phyloP scores from a whole-genome alignment of 768 basidiomycete species.

The Jaapia argillacea region DNA sequence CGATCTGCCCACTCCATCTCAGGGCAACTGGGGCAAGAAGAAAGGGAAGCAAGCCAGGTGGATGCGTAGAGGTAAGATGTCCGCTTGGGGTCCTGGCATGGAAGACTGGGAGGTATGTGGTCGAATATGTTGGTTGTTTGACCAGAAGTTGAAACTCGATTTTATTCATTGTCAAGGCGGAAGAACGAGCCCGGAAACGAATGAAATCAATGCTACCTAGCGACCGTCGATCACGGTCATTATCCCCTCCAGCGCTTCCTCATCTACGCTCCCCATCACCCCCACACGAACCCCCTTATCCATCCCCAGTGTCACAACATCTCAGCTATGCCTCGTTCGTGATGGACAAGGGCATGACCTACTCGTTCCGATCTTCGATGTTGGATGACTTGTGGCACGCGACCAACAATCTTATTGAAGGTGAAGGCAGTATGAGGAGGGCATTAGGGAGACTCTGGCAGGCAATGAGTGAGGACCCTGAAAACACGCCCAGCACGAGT shows the following conservation, averaged over 20 bases:
- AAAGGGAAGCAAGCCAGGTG: conserved; percentile 66
- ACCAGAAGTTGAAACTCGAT: conserved; percentile 6
- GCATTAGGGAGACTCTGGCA: conserved; percentile 79
- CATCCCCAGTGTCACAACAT: conserved; percentile 55
- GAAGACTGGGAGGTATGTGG: conserved; percentile 76
- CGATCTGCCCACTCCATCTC: conserved; percentile 26
- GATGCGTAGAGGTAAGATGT: conserved; percentile 75
- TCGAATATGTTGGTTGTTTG: conserved; percentile 3
- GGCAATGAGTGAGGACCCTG: conserved; percentile 64
- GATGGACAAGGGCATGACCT: conserved; percentile 75
- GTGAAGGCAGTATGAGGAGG: conserved; percentile 60
- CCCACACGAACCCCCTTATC: conserved; percentile 69
- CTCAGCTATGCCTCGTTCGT: conserved; percentile 77
- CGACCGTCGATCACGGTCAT: conserved; percentile 35
- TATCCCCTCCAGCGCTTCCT: conserved; percentile 63
- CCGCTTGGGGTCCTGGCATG: conserved; percentile 74
- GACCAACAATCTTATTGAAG: conserved; percentile 78
- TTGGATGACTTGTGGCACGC: conserved; percentile 75
- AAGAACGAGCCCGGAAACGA: conserved; percentile 78
- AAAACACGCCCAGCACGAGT: too few species aligned
- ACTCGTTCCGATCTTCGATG: conserved; percentile 71
- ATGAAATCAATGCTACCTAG: conserved; percentile 57
- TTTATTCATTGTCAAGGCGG: conserved; percentile 37
- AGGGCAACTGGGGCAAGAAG: conserved; percentile 85
- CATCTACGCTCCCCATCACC: conserved; percentile 76